Base-by-base conservation (phyloP, 768 basidiomycete genomes). In the Imleria badia region DNA sequence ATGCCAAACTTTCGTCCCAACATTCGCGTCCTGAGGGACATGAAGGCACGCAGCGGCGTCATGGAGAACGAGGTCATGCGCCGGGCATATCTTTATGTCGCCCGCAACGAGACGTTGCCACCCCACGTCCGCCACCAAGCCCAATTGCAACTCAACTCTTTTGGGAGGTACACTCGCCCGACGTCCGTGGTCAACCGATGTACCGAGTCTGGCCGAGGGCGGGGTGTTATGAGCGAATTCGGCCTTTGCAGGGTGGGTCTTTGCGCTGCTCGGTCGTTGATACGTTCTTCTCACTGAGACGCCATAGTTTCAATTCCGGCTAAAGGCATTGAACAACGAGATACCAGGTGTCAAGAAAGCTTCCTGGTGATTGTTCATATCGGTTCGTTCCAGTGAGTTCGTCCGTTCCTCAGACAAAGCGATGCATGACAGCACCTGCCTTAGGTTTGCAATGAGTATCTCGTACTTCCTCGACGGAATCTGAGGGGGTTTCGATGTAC, bases 91-190 rank as follows among this genome's bases (percentile, higher is more conserved):
- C 84, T 98, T 46, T 94, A 86, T 72, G 89, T 98, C 61, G 94
- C 95, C 22, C 83, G 96, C 55, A 98, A 98, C 74, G 85, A 91
- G 68, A 83, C 87, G 2, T 75, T 98, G n/a, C 86, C 94, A 15
- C 78, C 91, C 3, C 86, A 91, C 67, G 82, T 98, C 44, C 89
- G 96, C 52, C 91, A 94, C 70, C 91, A 94, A 61, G 96, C 96
- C 15, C 94, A 97, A 71, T 75, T 98, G 56, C 94, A 97, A 66
- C 78, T 97, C 46, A 96, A 96, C 72, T 84, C 86, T 6, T 91
- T 97, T 63, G 86, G 82, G 45, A 81, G 83, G 23, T 87, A 92
- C 68, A 87, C 91, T 1, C 84, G 91, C 36, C 89, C 91, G n/a
- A 85, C 86, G 14, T 86, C 85, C 3, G 89, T 97, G 31, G 94